Conservation (phyloP, 345 rosid species). For the Acer saccharum region DNA sequence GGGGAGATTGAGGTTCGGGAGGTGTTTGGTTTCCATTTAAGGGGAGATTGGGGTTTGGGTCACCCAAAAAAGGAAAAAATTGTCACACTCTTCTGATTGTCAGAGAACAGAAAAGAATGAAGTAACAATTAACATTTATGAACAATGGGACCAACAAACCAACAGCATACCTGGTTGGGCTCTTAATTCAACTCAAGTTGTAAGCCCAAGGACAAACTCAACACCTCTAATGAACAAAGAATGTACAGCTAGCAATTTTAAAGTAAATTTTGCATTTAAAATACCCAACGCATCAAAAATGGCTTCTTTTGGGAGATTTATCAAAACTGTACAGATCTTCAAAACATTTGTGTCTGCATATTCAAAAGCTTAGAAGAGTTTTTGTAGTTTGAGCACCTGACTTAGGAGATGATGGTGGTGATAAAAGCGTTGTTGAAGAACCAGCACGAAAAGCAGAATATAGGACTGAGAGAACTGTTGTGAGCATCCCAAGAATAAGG, state of each 20-base stretch:
- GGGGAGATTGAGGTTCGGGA: too few species aligned
- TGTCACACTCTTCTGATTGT: neutral
- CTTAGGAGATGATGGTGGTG: conserved; percentile 91
- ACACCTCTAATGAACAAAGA: neutral
- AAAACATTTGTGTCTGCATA: conserved; percentile 1
- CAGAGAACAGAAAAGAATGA: neutral
- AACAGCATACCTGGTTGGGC: neutral
- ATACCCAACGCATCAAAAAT: neutral
- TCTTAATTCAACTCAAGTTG: neutral
- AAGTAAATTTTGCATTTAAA: neutral
- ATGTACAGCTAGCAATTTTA: neutral
- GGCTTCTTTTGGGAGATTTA: neutral
- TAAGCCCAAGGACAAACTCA: neutral
- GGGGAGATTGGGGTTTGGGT: too few species aligned
- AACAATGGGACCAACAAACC: neutral
- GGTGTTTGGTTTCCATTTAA: too few species aligned
- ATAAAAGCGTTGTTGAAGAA: conserved; percentile 79
- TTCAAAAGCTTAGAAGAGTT: neutral
- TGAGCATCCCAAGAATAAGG: conserved; percentile 86
- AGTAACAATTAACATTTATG: neutral
- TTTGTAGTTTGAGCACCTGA: conserved; percentile 49
- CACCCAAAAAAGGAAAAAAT: too few species aligned
- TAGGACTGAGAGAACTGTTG: conserved; percentile 83
- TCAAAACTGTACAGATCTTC: neutral
- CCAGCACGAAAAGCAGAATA: conserved; percentile 97